A percentile compares a stretch with the other conserved stretches of the same genome.
phyloP scores from a whole-genome alignment of 2,329 filamentous ascomycete species.

The Helicocarpus griseus region DNA sequence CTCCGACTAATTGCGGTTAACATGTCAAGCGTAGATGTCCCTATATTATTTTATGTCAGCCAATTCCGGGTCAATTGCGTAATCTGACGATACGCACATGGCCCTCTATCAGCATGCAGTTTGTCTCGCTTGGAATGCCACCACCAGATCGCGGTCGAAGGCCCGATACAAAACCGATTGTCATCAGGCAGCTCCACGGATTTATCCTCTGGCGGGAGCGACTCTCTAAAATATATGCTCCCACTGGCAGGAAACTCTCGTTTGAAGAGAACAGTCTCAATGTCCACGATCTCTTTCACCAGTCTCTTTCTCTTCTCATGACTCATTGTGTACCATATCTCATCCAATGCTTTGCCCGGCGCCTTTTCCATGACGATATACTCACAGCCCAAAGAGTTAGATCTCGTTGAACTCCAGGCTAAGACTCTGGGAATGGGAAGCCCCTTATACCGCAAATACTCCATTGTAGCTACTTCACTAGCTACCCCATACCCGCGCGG shows the following conservation, averaged over 20 bases:
- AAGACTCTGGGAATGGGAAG: slow-evolving; percentile 21
- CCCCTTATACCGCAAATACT: slow-evolving; percentile 15
- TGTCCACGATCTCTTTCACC: slow-evolving; percentile 6
- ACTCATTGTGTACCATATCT: slow-evolving; percentile 19
- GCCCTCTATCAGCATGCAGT: neutral
- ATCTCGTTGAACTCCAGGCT: slow-evolving; percentile 18
- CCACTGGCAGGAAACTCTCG: slow-evolving; percentile 9
- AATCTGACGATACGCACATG: slow-evolving; percentile 1
- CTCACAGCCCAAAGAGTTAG: slow-evolving; percentile 24
- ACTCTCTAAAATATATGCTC: slow-evolving; percentile 9
- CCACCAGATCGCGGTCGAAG: neutral
- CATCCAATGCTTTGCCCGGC: slow-evolving; percentile 19
- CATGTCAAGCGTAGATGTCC: neutral
- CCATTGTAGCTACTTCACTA: slow-evolving; percentile 15
- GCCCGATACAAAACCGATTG: slow-evolving; percentile 1
- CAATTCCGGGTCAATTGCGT: neutral
- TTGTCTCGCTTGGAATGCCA: neutral
- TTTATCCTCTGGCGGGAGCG: neutral
- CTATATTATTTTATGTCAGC: neutral
- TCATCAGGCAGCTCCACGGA: neutral
- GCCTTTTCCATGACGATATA: slow-evolving; percentile 29
- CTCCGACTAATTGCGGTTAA: neutral
- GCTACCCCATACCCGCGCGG: slow-evolving; percentile 12
- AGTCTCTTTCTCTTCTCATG: slow-evolving; percentile 14
- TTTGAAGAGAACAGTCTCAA: slow-evolving; percentile 14